A percentile compares a stretch with the other conserved stretches of the same genome.
Evolutionary conservation across 495 filamentous ascomycete species (phyloP).

Genomic region (Pyrenopolyporus hunteri): DNA sequence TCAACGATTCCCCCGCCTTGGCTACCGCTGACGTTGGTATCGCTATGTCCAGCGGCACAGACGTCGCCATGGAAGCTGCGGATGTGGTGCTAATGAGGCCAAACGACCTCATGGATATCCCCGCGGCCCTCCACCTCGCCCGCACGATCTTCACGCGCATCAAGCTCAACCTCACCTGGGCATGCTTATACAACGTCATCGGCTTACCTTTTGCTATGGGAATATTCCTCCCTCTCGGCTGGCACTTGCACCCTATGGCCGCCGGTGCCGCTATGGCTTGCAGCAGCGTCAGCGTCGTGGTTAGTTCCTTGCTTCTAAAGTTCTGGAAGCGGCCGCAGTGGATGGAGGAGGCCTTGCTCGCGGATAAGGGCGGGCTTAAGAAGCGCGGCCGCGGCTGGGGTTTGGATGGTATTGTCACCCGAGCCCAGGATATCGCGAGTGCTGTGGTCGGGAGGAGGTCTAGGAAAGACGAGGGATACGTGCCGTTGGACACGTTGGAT

Average conservation of each 20-base stretch:
- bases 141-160: constrained; percentile 89
- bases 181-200: constrained; percentile 89
- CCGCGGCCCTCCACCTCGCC: constrained; percentile 81
- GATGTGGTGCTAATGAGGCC: constrained; percentile 95
- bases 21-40: constrained; percentile 93
- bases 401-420: constrained; percentile 46
- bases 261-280: constrained; percentile 94
- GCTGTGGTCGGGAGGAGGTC: constrained; percentile 44
- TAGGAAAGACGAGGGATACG: constrained; percentile 62
- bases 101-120: constrained; percentile 88
- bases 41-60: constrained; percentile 87
- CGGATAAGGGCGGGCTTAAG: constrained; percentile 55
- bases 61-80: constrained; percentile 97
- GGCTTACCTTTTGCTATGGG: constrained; percentile 98
- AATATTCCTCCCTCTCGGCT: constrained; percentile 84
- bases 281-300: constrained; percentile 88
- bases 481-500: constrained; percentile 60
- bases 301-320: constrained; percentile 80
- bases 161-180: constrained; percentile 91
- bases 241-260: constrained; percentile 90
- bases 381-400: constrained; percentile 56
- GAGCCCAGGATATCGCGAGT: constrained; percentile 46
- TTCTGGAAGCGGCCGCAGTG: constrained; percentile 86
- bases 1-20: constrained; percentile 97
- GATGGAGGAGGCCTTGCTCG: constrained; percentile 79